Percentiles rank a stretch among this genome's conserved stretches.
phyloP scores from a whole-genome alignment of 441 rosid genomes.

The Pelargonium myrrhifolium region DNA sequence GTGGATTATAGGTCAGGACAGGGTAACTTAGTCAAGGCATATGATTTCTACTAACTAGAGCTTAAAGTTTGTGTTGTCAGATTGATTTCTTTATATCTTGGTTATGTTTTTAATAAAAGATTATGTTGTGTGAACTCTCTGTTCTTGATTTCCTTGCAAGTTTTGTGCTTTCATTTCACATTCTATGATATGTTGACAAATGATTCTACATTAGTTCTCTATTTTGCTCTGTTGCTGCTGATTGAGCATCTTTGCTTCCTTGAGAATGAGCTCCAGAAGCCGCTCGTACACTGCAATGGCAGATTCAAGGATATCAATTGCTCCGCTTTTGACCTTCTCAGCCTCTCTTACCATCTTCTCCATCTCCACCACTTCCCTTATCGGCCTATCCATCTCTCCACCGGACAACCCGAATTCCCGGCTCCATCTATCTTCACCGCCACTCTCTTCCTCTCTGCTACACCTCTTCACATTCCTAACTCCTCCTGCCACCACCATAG shows the following conservation, averaged over 20 bases:
- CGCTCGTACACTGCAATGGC: constrained; percentile 36
- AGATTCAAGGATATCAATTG: constrained; percentile 38
- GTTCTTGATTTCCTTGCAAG: too few species aligned
- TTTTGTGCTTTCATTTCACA: background rate
- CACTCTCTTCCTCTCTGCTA: background rate
- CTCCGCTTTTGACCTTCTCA: constrained; percentile 23
- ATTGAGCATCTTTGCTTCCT: constrained; percentile 23
- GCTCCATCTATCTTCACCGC: background rate
- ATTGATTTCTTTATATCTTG: too few species aligned
- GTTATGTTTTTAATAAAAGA: too few species aligned
- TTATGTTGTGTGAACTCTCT: too few species aligned
- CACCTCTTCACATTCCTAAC: constrained; percentile 4
- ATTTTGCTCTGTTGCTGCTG: background rate
- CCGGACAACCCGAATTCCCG: constrained; percentile 10
- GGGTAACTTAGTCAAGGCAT: too few species aligned
- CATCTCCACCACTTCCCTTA: constrained; percentile 14
- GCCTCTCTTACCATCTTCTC: constrained; percentile 24
- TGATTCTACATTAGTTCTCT: constrained; percentile 16
- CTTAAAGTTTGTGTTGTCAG: too few species aligned
- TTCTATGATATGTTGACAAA: background rate
- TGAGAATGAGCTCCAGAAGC: constrained; percentile 33
- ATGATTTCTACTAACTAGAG: too few species aligned
- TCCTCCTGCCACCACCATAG: constrained; percentile 25
- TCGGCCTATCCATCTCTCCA: constrained; percentile 15
- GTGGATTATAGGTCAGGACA: too few species aligned